Evolutionary conservation across 2,329 filamentous ascomycete species (phyloP), one percentile per base, ranked within the genome.

Genomic region (Rosellinia necatrix): DNA sequence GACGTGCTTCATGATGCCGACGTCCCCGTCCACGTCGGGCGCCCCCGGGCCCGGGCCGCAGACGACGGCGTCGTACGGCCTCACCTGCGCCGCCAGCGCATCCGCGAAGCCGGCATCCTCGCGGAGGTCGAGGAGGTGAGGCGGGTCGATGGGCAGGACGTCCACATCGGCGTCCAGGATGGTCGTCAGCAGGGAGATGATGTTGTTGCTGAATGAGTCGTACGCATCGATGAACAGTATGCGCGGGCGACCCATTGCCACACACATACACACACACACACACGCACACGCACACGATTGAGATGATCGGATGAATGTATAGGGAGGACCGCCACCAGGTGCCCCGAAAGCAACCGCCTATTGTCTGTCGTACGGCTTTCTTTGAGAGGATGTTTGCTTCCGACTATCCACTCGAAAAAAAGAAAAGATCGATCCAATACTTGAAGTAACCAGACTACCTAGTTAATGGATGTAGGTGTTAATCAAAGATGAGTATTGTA

Each of bases 151-250:
- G 60, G 83, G 84, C 56, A 96, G 78, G 38, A 89, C 83, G 41
- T 83, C 82, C 29, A 96, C 87, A 13, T 86, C 78, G 17, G 83
- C 88, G 56, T 81, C 75, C 7, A 96, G 80, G 3, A 84, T 80
- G 3, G 87, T 85, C 64, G 88, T 83, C 42, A 97, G 80, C 29
- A 96, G 83, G 5, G 90, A 87, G 49, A 96, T 86, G 67, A 97
- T 94, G 75, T 97, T 97, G 75, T 96, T 92, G 52, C 92, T 91
- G 75, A 97, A 99, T 37, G 92, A 97, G 76, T 99, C 94, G 74
- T 96, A 96, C 60, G 93, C 92, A 72, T 97, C 94, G 64, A 99
- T 81, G 75, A 96, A 96, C 61, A 97, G 84, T 60, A 97, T 88
- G 58, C 78, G 77, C 60, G 70, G 68, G 37, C 65, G 66, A 48